A percentile compares a stretch with the other conserved stretches of the same genome.
Evolutionary conservation across 2,329 filamentous ascomycete genomes (phyloP).

Genomic region (Penicillium crustosum): DNA sequence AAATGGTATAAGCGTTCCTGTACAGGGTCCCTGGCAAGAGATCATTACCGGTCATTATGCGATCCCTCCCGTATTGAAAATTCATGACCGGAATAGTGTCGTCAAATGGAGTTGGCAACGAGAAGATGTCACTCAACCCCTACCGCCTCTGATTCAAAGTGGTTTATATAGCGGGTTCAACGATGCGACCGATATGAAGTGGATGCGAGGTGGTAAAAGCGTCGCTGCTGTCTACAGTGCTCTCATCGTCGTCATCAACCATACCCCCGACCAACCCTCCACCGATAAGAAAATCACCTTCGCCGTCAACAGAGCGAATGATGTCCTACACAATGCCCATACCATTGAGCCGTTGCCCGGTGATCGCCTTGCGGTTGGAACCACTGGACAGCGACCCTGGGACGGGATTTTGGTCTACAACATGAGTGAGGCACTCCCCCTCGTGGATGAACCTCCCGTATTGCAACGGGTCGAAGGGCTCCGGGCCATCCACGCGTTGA

Average conservation of each 20-base stretch:
- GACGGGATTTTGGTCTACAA: constrained; percentile 29
- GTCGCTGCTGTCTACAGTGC: constrained; percentile 26
- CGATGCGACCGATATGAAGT: constrained; percentile 29
- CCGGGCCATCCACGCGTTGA: constrained; percentile 26
- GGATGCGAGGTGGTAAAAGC: constrained; percentile 23
- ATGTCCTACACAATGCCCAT: constrained; percentile 25
- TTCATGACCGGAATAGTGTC: constrained; percentile 15
- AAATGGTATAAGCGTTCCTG: background rate
- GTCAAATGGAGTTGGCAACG: constrained; percentile 21
- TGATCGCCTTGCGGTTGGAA: constrained; percentile 23
- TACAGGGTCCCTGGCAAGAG: constrained; percentile 11
- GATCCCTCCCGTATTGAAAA: constrained; percentile 14
- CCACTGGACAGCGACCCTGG: constrained; percentile 25
- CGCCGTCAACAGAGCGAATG: constrained; percentile 23
- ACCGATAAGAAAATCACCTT: constrained; percentile 28
- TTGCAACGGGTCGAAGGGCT: constrained; percentile 27
- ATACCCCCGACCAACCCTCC: constrained; percentile 22
- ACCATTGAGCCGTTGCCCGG: constrained; percentile 24
- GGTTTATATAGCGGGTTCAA: constrained; percentile 23
- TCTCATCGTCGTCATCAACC: constrained; percentile 25
- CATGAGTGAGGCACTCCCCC: constrained; percentile 17
- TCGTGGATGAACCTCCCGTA: constrained; percentile 22
- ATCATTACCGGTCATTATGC: constrained; percentile 22
- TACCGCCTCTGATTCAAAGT: constrained; percentile 16
- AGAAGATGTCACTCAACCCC: constrained; percentile 20